Percentiles rank a stretch among this genome's conserved stretches.
These are phyloP conservation scores for Lactifluus subvellereus DNA, from an alignment of 768 basidiomycete genomes.

Conservation along the genomic window DNA sequence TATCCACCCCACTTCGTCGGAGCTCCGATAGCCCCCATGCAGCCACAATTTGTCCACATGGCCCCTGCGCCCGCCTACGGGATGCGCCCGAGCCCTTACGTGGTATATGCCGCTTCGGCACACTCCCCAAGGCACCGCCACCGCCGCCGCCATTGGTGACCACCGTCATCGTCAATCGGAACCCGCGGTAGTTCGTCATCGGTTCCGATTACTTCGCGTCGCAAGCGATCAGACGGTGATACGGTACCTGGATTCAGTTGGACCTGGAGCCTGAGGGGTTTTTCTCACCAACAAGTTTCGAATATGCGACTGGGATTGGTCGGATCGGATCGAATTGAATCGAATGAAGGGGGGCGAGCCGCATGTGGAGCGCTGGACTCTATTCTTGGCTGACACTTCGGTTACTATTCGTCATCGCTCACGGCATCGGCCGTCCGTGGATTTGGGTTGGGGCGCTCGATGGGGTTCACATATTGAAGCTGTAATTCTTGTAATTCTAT, in stretches of 20 bases:
- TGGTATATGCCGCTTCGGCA: no score
- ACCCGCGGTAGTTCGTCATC: background rate
- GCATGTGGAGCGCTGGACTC: background rate
- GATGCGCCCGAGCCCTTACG: no score
- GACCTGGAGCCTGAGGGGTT: background rate
- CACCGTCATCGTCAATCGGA: no score
- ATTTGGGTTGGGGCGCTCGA: no score
- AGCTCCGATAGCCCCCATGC: background rate
- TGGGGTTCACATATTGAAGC: no score
- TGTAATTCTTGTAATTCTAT: no score
- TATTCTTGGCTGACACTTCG: background rate
- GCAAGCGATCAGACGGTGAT: constrained; percentile 1
- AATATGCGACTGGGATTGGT: background rate
- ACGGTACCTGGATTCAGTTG: background rate
- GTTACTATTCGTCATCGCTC: no score
- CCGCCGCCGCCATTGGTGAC: no score
- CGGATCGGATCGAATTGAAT: background rate
- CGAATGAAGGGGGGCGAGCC: background rate
- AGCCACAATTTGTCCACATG: background rate
- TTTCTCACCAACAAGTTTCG: no score
- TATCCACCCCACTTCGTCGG: background rate
- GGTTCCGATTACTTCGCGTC: background rate
- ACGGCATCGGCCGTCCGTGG: no score
- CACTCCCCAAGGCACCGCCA: no score
- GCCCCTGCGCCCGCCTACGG: no score